Conservation (phyloP, 257 asterid genomes). For the Dorcoceras hygrometricum region DNA sequence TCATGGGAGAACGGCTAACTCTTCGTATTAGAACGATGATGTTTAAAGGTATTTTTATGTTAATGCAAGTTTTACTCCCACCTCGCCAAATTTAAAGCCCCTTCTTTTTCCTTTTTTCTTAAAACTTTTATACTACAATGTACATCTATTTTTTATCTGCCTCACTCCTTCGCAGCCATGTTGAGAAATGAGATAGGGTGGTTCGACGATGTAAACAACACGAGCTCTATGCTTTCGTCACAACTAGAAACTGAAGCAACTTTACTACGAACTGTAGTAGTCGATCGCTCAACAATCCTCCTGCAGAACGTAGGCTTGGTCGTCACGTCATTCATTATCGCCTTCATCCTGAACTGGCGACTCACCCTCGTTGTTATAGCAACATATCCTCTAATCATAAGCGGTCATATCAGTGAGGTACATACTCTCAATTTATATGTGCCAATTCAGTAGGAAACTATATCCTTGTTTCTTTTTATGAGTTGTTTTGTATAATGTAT, state of each 20-base stretch:
- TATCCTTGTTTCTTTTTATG: not conserved
- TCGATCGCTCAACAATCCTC: constrained; percentile 84
- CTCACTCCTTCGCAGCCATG: constrained; percentile 64
- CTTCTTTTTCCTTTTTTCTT: too few relatives aligned
- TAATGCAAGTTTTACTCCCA: too few relatives aligned
- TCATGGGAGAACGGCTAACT: constrained; percentile 89
- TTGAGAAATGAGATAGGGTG: constrained; percentile 92
- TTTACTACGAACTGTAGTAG: constrained; percentile 73
- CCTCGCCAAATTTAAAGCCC: too few relatives aligned
- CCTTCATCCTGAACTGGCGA: constrained; percentile 97
- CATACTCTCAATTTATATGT: not conserved
- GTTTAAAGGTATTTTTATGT: constrained; percentile 55
- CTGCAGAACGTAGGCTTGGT: constrained; percentile 79
- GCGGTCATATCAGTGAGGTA: constrained; percentile 99
- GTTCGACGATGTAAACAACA: constrained; percentile 74
- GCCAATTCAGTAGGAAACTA: not conserved
- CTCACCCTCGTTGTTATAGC: constrained; percentile 92
- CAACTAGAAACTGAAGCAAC: constrained; percentile 85
- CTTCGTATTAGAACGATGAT: constrained; percentile 87
- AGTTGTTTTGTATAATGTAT: constrained; percentile 24
- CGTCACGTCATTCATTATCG: constrained; percentile 75
- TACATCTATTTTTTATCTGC: not conserved
- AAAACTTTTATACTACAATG: too few relatives aligned
- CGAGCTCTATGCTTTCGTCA: constrained; percentile 87
- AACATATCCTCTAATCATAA: constrained; percentile 73